phyloP scores from a whole-genome alignment of 306 rosid genomes.

The Quercus aquifolioides region DNA sequence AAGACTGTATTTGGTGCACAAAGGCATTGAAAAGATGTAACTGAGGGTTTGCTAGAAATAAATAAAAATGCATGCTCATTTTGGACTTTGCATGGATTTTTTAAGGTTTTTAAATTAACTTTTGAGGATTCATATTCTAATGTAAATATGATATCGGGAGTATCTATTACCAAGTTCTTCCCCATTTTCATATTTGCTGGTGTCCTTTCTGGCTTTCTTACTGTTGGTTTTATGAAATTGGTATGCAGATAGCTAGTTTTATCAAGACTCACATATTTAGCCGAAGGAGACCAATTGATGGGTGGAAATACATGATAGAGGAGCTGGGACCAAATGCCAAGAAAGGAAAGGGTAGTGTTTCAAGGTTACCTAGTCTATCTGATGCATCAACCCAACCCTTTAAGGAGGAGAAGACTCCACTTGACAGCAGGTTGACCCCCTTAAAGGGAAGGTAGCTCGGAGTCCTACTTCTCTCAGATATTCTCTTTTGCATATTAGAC shows the following conservation, averaged over 20 bases:
- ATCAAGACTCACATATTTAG: constrained; percentile 94
- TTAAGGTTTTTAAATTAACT: neutral
- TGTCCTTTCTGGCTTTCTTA: neutral
- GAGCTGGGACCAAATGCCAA: constrained; percentile 91
- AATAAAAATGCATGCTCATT: neutral
- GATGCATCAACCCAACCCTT: constrained; percentile 91
- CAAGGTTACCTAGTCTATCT: constrained; percentile 77
- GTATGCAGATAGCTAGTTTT: constrained; percentile 88
- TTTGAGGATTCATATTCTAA: neutral
- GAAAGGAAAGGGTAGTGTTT: constrained; percentile 86
- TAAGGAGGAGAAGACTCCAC: constrained; percentile 62
- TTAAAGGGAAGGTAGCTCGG: constrained; percentile 43
- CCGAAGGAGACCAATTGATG: constrained; percentile 90
- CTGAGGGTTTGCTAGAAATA: neutral
- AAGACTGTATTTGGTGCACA: neutral
- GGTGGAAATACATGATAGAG: constrained; percentile 98
- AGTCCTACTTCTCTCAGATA: neutral
- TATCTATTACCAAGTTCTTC: neutral
- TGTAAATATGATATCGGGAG: neutral
- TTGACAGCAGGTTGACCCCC: constrained; percentile 31
- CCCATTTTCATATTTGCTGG: neutral
- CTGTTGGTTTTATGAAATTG: neutral
- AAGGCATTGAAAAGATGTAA: neutral
- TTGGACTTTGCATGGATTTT: neutral
- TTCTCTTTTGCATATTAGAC: neutral